These are phyloP conservation scores for Albatrellus ellisii DNA, from an alignment of 768 basidiomycete species.

Conservation along the genomic window DNA sequence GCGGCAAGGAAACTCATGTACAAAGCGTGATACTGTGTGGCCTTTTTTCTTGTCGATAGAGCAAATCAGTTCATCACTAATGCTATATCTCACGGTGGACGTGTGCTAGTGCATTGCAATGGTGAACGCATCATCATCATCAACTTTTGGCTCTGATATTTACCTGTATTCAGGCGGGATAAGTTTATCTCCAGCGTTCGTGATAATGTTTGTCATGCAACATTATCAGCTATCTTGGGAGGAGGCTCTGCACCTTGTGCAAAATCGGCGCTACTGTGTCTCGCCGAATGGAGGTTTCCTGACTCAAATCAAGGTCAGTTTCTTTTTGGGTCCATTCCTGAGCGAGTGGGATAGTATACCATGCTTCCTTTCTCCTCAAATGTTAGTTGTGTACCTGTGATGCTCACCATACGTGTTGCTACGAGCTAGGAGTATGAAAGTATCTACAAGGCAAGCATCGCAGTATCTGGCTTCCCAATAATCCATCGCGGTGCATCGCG, in stretches of 20 bases:
- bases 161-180: conserved; percentile 50
- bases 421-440: conserved; percentile 74
- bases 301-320: conserved; percentile 74
- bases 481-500: conserved; percentile 31
- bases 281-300: conserved; percentile 87
- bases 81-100: conserved; percentile 53
- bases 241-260: conserved; percentile 78
- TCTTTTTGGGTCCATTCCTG: neutral
- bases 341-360: neutral
- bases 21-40: neutral
- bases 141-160: neutral
- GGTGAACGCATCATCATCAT: conserved; percentile 32
- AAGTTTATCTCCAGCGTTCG: conserved; percentile 77
- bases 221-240: conserved; percentile 73
- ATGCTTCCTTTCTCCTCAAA: too few species aligned
- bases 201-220: conserved; percentile 91
- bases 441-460: conserved; percentile 71
- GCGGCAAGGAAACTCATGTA: neutral
- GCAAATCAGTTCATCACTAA: conserved; percentile 66
- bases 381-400: too few species aligned
- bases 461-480: conserved; percentile 46
- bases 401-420: neutral
- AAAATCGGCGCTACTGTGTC: conserved; percentile 87
- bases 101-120: conserved; percentile 83
- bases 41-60: too few species aligned